These are phyloP conservation scores for Penicillium expansum DNA, from an alignment of 2,329 filamentous ascomycete species.

Conservation along the genomic window DNA sequence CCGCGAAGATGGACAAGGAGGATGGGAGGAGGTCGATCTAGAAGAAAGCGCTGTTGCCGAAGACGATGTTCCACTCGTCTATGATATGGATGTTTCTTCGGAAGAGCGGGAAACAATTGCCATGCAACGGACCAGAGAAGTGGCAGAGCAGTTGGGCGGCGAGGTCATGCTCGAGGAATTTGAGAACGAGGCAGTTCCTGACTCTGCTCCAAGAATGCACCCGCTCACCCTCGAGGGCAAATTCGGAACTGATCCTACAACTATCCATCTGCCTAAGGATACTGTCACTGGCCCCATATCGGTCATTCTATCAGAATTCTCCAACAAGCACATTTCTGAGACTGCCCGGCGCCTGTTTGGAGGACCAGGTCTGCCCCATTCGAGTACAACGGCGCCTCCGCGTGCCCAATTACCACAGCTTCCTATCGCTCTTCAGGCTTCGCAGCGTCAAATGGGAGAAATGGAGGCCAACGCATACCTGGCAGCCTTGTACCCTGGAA, in stretches of 20 bases:
- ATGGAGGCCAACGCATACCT: slow-evolving; percentile 62
- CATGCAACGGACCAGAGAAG: slow-evolving; percentile 37
- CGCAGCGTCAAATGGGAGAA: slow-evolving; percentile 56
- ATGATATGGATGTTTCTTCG: slow-evolving; percentile 30
- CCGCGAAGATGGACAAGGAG: slow-evolving; percentile 39
- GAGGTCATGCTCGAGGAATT: slow-evolving; percentile 46
- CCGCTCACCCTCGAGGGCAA: slow-evolving; percentile 71
- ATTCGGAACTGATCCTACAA: slow-evolving; percentile 70
- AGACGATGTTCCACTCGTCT: slow-evolving; percentile 27
- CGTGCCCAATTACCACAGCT: slow-evolving; percentile 52
- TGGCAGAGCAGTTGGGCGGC: slow-evolving; percentile 41
- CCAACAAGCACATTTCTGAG: slow-evolving; percentile 71
- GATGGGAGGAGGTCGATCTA: slow-evolving; percentile 37
- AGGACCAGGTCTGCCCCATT: slow-evolving; percentile 71
- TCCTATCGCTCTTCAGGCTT: slow-evolving; percentile 57
- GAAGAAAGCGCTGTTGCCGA: slow-evolving; percentile 19
- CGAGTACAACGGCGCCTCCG: slow-evolving; percentile 65
- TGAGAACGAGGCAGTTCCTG: slow-evolving; percentile 40
- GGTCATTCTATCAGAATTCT: slow-evolving; percentile 63
- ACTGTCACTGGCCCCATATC: slow-evolving; percentile 68
- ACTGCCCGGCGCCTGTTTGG: slow-evolving; percentile 74
- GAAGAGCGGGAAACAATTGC: slow-evolving; percentile 30
- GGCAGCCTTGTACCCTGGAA: slow-evolving; percentile 59
- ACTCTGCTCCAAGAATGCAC: slow-evolving; percentile 61
- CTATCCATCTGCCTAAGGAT: slow-evolving; percentile 70